A percentile compares a stretch with the other conserved stretches of the same genome.
These are phyloP conservation scores for Penicillium taxi DNA, from an alignment of 495 filamentous ascomycete genomes.

Conservation along the genomic window DNA sequence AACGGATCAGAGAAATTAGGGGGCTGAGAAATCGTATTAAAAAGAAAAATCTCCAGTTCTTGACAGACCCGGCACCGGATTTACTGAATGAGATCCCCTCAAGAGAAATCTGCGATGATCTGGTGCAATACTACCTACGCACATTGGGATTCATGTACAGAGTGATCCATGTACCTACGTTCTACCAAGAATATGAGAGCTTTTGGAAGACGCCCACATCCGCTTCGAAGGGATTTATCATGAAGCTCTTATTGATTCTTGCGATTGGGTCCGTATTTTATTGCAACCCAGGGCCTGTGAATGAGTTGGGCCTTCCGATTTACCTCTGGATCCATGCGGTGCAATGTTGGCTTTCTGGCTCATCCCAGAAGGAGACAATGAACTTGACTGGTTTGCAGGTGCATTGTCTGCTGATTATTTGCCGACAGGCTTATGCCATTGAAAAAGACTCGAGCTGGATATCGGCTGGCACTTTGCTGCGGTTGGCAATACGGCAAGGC, in stretches of 20 bases:
- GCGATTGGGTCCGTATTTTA: constrained; percentile 39
- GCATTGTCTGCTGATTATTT: constrained; percentile 42
- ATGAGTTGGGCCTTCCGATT: constrained; percentile 22
- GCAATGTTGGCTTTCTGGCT: constrained; percentile 46
- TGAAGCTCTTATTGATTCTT: constrained; percentile 37
- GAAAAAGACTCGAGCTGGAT: constrained; percentile 39
- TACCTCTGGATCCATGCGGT: constrained; percentile 44
- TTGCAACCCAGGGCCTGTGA: constrained; percentile 14
- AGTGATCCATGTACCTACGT: constrained; percentile 49
- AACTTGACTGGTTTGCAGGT: constrained; percentile 40
- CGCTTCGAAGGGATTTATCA: constrained; percentile 14
- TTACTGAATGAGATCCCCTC: constrained; percentile 13
- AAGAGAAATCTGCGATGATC: constrained; percentile 14
- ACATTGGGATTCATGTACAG: constrained; percentile 42
- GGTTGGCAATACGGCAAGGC: constrained; percentile 43
- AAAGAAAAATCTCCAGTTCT: constrained; percentile 6
- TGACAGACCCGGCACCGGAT: constrained; percentile 11
- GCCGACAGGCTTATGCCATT: constrained; percentile 40
- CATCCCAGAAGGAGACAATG: constrained; percentile 38
- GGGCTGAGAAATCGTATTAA: constrained; percentile 16
- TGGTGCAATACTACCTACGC: constrained; percentile 29
- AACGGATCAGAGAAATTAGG: constrained; percentile 21
- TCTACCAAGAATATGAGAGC: constrained; percentile 40
- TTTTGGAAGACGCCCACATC: constrained; percentile 35
- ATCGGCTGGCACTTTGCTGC: constrained; percentile 40